A percentile compares a stretch with the other conserved stretches of the same genome.
phyloP scores from a whole-genome alignment of 176 grass and related monocot genomes.

The Thalia dealbata region DNA sequence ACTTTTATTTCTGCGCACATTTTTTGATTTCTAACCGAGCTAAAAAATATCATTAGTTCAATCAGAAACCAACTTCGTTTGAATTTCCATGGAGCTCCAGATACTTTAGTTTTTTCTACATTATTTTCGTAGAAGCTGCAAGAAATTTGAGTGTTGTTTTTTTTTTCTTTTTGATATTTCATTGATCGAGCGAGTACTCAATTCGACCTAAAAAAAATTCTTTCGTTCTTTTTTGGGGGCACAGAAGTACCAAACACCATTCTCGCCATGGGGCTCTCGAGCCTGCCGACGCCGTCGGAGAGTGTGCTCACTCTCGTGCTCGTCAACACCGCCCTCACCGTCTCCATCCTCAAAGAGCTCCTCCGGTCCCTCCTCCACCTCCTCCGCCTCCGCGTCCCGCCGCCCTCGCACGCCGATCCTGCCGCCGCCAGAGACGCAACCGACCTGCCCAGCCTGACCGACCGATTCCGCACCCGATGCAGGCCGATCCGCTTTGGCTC shows the following conservation, averaged over 20 bases:
- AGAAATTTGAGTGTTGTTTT: too few relatives aligned
- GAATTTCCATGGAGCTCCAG: background rate
- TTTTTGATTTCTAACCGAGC: too few relatives aligned
- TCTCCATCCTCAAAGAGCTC: conserved; percentile 44
- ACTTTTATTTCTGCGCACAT: too few relatives aligned
- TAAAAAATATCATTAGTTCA: background rate
- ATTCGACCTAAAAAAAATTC: too few relatives aligned
- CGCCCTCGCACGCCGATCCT: background rate
- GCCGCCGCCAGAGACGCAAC: background rate
- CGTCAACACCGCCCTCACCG: conserved; percentile 48
- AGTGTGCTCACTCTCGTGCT: conserved; percentile 47
- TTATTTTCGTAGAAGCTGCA: background rate
- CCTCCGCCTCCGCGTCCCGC: conserved; percentile 27
- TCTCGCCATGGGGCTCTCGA: conserved; percentile 49
- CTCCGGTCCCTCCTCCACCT: conserved; percentile 31
- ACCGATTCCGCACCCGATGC: conserved; percentile 51
- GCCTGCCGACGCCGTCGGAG: conserved; percentile 61
- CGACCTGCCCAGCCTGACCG: conserved; percentile 36
- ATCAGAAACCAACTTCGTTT: background rate
- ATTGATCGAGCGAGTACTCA: too few relatives aligned
- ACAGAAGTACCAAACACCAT: background rate
- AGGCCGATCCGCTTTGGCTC: conserved; percentile 39
- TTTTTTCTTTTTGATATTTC: too few relatives aligned
- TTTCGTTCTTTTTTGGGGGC: too few relatives aligned
- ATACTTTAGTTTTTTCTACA: background rate